Evolutionary conservation across 768 basidiomycete species (phyloP), one percentile per base, ranked within the genome.

Genomic region (Amanita exitialis): DNA sequence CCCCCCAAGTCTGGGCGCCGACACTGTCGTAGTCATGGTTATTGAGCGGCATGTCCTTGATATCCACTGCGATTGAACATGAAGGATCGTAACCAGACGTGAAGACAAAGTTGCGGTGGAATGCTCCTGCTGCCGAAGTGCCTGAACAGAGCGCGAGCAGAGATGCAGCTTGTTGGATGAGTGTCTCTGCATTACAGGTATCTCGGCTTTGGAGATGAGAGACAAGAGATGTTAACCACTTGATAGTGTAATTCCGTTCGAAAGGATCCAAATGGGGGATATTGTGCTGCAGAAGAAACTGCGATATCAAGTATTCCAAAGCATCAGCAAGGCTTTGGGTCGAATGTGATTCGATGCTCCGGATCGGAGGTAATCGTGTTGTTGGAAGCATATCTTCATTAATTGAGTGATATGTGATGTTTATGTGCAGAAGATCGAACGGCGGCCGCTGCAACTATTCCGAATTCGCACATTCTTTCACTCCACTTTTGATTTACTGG

Each of bases 1-100:
- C 80, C 3, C 89, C 90, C 91, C 90, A 94, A 0, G 90, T 93
- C 66, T 92, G 90, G 23, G 88, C 82, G 1, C 90, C 90, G 15
- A 90, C 80, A 49, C 81, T 85, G 10, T 70, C 66, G 55, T 79
- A 83, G 56, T 88, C 83, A n/a, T 73, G 66, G 50, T 86, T 82
- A 45, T 82, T 76, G 38, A 90, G 65, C 1, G 86, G 79, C 1
- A 81, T 74, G 61, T 92, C 90, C 27, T 70, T 80, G 44, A 93
- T 58, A 47, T 69, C 60, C 9, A 86, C 66, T 9, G 65, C 54
- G 9, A 74, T 54, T 2, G 57, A 43, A 30, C 41, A 52, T 36
- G 39, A 57, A 58, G 6, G 10, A 27, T 34, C 44, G 49, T 51
- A 18, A 48, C 32, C 36, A 32, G 35, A 44, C 2, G 37, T 52